Evolutionary conservation across 2,329 filamentous ascomycete genomes (phyloP).

Genomic region (Diaporthe sp.): DNA sequence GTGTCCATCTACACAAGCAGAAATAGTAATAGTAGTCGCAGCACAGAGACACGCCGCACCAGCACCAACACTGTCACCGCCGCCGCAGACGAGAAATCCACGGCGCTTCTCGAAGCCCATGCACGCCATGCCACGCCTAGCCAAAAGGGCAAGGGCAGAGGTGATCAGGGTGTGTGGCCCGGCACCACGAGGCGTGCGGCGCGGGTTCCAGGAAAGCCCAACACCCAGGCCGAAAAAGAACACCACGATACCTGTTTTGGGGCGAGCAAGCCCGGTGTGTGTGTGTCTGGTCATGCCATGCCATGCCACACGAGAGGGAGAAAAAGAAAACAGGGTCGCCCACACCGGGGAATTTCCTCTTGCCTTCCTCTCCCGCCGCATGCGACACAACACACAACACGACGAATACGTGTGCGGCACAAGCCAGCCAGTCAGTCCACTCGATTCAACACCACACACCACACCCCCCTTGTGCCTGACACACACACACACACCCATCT

Average conservation of each 20-base stretch:
- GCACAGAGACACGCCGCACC: constrained; percentile 8
- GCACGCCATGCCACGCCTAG: background rate
- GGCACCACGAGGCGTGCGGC: background rate
- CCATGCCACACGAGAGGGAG: background rate
- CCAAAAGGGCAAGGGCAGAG: background rate
- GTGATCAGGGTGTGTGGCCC: background rate
- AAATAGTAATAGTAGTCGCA: background rate
- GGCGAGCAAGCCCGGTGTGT: background rate
- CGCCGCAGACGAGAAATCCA: background rate
- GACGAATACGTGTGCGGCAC: constrained; percentile 4
- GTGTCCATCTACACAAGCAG: background rate
- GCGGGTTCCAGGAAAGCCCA: background rate
- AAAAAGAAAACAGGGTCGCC: background rate
- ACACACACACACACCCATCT: background rate
- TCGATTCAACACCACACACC: background rate
- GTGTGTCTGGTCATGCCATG: background rate
- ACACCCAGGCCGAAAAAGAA: background rate
- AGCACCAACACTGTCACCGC: background rate
- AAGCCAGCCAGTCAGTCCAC: background rate
- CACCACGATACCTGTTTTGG: background rate
- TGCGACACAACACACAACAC: background rate
- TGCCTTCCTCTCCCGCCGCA: background rate
- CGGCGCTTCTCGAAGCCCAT: constrained; percentile 23
- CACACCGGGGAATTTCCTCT: background rate
- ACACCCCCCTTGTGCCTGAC: background rate